Conservation (phyloP, 1,284 basidiomycete genomes). For the Mycena sp. region DNA sequence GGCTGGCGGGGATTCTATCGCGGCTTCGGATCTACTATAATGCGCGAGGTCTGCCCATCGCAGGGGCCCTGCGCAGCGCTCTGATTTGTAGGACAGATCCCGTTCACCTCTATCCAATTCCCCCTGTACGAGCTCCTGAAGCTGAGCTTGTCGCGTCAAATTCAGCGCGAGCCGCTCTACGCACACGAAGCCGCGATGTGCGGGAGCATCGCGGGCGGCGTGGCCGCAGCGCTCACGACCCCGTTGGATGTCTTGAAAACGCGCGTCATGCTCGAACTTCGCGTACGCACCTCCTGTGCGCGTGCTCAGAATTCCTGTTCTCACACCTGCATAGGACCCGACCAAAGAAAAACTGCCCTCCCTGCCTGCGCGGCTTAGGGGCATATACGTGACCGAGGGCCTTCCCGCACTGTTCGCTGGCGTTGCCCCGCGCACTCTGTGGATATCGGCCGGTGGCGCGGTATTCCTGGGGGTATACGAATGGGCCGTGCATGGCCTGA, state of each 20-base stretch:
- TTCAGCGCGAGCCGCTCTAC: slow-evolving; percentile 67
- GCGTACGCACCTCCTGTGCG: slow-evolving; percentile 55
- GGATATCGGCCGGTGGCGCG: slow-evolving; percentile 96
- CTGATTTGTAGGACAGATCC: slow-evolving; percentile 67
- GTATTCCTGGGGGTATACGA: slow-evolving; percentile 98
- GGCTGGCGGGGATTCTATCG: slow-evolving; percentile 55
- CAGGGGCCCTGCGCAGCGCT: background rate
- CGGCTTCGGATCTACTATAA: slow-evolving; percentile 58
- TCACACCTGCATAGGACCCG: slow-evolving; percentile 49
- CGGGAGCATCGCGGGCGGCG: slow-evolving; percentile 90
- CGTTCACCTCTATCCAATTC: slow-evolving; percentile 98
- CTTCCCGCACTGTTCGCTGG: slow-evolving; percentile 84
- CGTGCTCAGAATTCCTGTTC: background rate
- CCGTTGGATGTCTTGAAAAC: slow-evolving; percentile 98
- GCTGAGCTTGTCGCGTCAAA: slow-evolving; percentile 58
- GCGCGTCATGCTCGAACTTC: slow-evolving; percentile 93
- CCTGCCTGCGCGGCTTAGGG: slow-evolving; percentile 61
- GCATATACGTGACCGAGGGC: slow-evolving; percentile 84
- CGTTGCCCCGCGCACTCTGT: slow-evolving; percentile 90
- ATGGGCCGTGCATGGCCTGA: slow-evolving; percentile 52
- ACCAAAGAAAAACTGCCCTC: slow-evolving; percentile 62
- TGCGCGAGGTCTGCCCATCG: slow-evolving; percentile 49
- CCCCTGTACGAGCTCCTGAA: slow-evolving; percentile 96
- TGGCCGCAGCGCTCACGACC: slow-evolving; percentile 92
- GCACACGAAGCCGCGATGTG: slow-evolving; percentile 91